These are phyloP conservation scores for Sphagnum magellanicum DNA, from an alignment of 228 moss, liverwort and hornwort genomes.

Conservation along the genomic window DNA sequence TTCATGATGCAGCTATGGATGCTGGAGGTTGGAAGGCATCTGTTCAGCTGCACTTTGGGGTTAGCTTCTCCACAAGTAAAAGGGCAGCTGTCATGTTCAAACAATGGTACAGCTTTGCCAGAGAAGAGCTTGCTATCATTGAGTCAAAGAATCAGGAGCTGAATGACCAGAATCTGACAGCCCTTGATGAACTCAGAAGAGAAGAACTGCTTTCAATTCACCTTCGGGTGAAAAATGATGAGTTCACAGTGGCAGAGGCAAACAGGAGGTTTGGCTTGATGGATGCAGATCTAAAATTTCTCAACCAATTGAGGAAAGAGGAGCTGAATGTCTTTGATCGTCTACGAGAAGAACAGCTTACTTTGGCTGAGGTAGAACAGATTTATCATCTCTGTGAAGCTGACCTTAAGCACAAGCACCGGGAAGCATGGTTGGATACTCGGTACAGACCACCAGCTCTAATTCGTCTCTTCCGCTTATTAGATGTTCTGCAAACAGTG, in stretches of 20 bases:
- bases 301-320: constrained; percentile 15
- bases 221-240: constrained; percentile 4
- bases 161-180: constrained; percentile 4
- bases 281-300: constrained; percentile 9
- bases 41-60: constrained; percentile 5
- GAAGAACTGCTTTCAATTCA: constrained; percentile 5
- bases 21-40: constrained; percentile 5
- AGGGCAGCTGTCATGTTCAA: constrained; percentile 6
- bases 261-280: constrained; percentile 2
- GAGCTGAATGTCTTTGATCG: constrained; percentile 3
- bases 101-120: constrained; percentile 11
- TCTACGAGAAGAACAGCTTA: constrained; percentile 9
- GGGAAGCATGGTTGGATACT: constrained; percentile 13
- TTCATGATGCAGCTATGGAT: constrained; percentile 2
- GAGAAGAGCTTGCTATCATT: constrained; percentile 12
- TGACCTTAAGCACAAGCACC: constrained; percentile 6
- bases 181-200: constrained; percentile 5
- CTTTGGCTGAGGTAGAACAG: constrained; percentile 13
- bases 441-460: constrained; percentile 11
- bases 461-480: constrained; percentile 10
- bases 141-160: constrained; percentile 8
- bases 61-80: background rate
- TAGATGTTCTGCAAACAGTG: constrained; percentile 12
- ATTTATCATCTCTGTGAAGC: constrained; percentile 12
- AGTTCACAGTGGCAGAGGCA: constrained; percentile 9